Percentiles rank a stretch among this genome's conserved stretches.
These are phyloP conservation scores for Arctium lappa DNA, from an alignment of 129 eudicot genomes.

Conservation along the genomic window DNA sequence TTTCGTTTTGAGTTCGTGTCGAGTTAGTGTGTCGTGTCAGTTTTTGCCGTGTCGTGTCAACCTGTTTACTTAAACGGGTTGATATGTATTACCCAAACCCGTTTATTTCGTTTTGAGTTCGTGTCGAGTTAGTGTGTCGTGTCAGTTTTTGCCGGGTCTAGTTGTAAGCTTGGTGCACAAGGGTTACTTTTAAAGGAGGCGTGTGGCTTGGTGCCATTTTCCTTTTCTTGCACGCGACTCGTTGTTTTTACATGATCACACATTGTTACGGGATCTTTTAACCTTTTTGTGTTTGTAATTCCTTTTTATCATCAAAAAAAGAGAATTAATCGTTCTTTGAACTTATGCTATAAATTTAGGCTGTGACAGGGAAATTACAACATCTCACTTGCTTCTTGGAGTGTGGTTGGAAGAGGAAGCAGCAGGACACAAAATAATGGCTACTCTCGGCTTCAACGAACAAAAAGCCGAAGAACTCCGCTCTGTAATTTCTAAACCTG, in stretches of 20 bases:
- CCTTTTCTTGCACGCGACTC: no score
- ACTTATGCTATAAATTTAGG: conserved; percentile 39
- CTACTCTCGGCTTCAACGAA: conserved; percentile 52
- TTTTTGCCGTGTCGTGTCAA: no score
- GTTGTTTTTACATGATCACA: background rate
- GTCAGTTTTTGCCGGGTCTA: no score
- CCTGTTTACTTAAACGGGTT: no score
- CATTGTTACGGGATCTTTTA: background rate
- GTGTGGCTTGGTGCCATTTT: no score
- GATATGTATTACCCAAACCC: no score
- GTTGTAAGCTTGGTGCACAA: no score
- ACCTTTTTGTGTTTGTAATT: background rate
- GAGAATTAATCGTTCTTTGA: background rate
- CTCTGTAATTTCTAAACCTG: conserved; percentile 53
- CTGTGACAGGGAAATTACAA: conserved; percentile 55
- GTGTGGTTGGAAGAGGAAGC: conserved; percentile 68
- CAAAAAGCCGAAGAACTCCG: conserved; percentile 56
- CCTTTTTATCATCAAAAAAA: background rate
- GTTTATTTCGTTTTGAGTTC: no score
- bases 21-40: no score
- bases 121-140: no score
- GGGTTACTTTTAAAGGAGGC: no score
- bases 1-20: no score
- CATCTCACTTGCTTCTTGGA: conserved; percentile 69
- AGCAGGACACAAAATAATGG: conserved; percentile 65